These are phyloP conservation scores for Botryotinia narcissicola DNA, from an alignment of 2,329 filamentous ascomycete species.

Conservation along the genomic window DNA sequence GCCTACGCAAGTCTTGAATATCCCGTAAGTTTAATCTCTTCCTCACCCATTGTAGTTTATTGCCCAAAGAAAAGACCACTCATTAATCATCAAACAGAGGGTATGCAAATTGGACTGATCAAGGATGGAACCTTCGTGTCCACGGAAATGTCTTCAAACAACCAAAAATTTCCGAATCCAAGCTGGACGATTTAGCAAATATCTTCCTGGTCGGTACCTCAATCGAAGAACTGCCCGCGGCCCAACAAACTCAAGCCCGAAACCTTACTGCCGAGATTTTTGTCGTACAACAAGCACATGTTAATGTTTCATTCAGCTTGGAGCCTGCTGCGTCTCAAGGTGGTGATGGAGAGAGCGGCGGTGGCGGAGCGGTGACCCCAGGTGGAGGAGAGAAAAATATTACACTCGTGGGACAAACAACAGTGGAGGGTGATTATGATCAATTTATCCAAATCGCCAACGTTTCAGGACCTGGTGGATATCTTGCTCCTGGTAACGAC, in stretches of 20 bases:
- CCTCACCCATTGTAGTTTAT: not conserved
- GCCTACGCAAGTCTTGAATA: slow-evolving; percentile 68
- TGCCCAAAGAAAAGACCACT: not conserved
- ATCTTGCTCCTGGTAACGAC: slow-evolving; percentile 60
- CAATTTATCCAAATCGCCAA: slow-evolving; percentile 64
- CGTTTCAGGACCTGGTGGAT: slow-evolving; percentile 49
- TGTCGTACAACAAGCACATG: slow-evolving; percentile 67
- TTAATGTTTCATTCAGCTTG: slow-evolving; percentile 63
- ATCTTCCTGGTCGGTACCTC: slow-evolving; percentile 65
- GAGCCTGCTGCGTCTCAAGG: slow-evolving; percentile 57
- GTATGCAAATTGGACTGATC: slow-evolving; percentile 76
- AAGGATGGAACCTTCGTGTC: slow-evolving; percentile 73
- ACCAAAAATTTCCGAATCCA: slow-evolving; percentile 63
- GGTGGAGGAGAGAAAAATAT: slow-evolving; percentile 62
- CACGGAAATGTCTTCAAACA: slow-evolving; percentile 82
- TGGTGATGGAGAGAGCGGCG: slow-evolving; percentile 46
- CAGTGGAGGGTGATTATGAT: slow-evolving; percentile 68
- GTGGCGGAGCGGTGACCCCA: slow-evolving; percentile 50
- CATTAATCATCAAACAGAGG: slow-evolving; percentile 38
- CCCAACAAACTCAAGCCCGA: slow-evolving; percentile 64
- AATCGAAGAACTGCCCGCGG: slow-evolving; percentile 56
- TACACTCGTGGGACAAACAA: slow-evolving; percentile 64
- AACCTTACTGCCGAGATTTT: slow-evolving; percentile 73
- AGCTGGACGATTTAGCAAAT: slow-evolving; percentile 67
- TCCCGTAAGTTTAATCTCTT: slow-evolving; percentile 49